Percentiles rank a stretch among this genome's conserved stretches.
Conservation (phyloP, 768 basidiomycete species). For the Boletus fagicola region DNA sequence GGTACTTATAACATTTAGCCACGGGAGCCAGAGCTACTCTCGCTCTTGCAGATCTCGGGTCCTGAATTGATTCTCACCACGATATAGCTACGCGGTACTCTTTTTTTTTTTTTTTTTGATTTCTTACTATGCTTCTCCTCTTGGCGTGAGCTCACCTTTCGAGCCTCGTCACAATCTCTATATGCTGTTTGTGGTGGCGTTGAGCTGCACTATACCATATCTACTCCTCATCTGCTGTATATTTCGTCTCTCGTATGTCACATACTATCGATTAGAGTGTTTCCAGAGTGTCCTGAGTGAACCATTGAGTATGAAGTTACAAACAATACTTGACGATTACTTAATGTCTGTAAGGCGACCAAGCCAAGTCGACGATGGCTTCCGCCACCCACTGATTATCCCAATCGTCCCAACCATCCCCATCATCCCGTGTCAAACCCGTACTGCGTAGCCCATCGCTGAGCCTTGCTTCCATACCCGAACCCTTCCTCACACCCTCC, state of each 20-base stretch:
- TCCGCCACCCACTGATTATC: not conserved
- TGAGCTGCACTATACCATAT: conserved; percentile 14
- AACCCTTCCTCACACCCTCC: conserved; percentile 39
- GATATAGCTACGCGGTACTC: not conserved
- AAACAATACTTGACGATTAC: not conserved
- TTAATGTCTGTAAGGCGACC: not conserved
- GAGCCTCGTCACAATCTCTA: not conserved
- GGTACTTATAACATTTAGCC: conserved; percentile 24
- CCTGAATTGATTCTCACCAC: not conserved
- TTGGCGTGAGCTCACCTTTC: not conserved
- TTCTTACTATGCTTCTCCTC: not conserved
- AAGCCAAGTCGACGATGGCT: not conserved
- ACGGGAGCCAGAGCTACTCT: not conserved
- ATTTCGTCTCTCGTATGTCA: not conserved
- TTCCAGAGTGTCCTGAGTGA: not conserved
- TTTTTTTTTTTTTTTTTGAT: no score
- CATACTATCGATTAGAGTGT: not conserved
- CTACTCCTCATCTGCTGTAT: not conserved
- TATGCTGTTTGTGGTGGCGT: conserved; percentile 15
- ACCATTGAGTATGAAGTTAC: no score
- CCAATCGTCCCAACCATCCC: not conserved
- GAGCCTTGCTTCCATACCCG: conserved; percentile 46
- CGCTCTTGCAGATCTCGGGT: not conserved
- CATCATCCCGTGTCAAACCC: not conserved
- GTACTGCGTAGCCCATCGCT: conserved; percentile 19